Evolutionary conservation across 768 basidiomycete species (phyloP).

Genomic region (Suillus occidentalis): DNA sequence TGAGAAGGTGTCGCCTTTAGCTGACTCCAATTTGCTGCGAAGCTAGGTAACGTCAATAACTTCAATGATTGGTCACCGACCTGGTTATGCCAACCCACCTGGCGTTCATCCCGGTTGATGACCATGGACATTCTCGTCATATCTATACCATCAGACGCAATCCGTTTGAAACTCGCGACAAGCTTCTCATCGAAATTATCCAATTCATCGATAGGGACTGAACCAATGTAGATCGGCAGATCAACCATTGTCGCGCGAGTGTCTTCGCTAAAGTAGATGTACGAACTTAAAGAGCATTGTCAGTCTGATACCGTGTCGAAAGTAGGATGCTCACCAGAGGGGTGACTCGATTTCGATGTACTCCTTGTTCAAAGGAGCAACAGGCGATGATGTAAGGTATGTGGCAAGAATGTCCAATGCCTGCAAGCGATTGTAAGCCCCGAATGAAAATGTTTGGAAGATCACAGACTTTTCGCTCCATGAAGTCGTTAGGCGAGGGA

Average conservation of each 20-base stretch:
- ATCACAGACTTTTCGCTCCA: constrained; percentile 63
- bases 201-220: constrained; percentile 80
- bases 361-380: constrained; percentile 84
- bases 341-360: constrained; percentile 91
- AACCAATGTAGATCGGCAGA: constrained; percentile 76
- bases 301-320: constrained; percentile 1
- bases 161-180: constrained; percentile 63
- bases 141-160: constrained; percentile 77
- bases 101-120: constrained; percentile 84
- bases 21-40: constrained; percentile 79
- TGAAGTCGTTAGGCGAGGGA: constrained; percentile 65
- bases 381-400: constrained; percentile 85
- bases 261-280: constrained; percentile 83
- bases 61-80: not conserved
- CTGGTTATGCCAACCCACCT: constrained; percentile 43
- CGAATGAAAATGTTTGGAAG: constrained; percentile 3
- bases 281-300: constrained; percentile 51
- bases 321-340: constrained; percentile 58
- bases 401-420: constrained; percentile 84
- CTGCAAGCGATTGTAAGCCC: constrained; percentile 31
- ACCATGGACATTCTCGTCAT: constrained; percentile 89
- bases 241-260: constrained; percentile 69
- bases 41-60: constrained; percentile 44
- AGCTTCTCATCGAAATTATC: constrained; percentile 71
- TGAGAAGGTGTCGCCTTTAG: constrained; percentile 80